Percentiles rank a stretch among this genome's conserved stretches.
phyloP scores from a whole-genome alignment of 257 asterid species.

The Capsicum baccatum region DNA sequence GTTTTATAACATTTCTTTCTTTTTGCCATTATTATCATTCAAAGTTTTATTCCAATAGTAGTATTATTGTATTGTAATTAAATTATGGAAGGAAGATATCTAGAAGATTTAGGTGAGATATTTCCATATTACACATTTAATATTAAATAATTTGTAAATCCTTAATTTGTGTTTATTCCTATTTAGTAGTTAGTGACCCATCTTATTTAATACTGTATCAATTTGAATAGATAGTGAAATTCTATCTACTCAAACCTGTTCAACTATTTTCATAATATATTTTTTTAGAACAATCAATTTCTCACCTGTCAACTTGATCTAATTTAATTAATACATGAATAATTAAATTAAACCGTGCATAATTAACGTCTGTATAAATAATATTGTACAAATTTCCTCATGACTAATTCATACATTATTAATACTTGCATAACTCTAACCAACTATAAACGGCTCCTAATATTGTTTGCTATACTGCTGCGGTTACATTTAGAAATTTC shows the following conservation, averaged over 20 bases:
- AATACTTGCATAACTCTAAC: no score
- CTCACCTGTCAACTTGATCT: no score
- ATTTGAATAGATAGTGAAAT: slow-evolving; percentile 7
- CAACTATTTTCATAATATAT: no score
- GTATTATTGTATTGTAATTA: not conserved
- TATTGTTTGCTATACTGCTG: no score
- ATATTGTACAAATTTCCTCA: no score
- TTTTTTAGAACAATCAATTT: no score
- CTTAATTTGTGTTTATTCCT: not conserved
- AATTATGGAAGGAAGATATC: not conserved
- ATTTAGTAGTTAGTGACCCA: not conserved
- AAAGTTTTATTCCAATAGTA: not conserved
- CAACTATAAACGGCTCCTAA: no score
- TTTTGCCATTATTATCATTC: not conserved
- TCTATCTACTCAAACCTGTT: not conserved
- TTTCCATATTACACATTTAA: not conserved
- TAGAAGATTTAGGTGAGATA: slow-evolving; percentile 3
- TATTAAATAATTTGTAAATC: not conserved
- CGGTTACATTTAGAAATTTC: no score
- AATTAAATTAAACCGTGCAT: no score
- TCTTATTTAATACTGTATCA: slow-evolving; percentile 2
- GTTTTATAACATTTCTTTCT: not conserved
- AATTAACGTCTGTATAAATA: no score
- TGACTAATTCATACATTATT: no score
- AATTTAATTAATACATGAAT: no score